Percentiles rank a stretch among this genome's conserved stretches.
phyloP scores from a whole-genome alignment of 1,284 basidiomycete genomes.

The Gymnopus androsaceus region DNA sequence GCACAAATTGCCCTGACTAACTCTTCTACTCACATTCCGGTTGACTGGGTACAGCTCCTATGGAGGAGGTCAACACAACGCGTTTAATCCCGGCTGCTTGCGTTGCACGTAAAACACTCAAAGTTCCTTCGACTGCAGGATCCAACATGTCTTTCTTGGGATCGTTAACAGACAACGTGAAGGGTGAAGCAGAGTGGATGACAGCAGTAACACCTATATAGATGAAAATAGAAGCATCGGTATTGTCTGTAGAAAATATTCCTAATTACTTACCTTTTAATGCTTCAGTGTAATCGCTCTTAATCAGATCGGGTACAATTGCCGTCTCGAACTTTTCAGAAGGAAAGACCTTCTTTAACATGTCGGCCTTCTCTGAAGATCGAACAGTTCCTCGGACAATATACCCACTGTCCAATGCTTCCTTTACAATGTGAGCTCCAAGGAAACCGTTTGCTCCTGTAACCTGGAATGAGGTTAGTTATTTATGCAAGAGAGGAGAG shows the following conservation, averaged over 20 bases:
- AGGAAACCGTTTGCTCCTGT: slow-evolving; percentile 28
- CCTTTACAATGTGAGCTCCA: slow-evolving; percentile 26
- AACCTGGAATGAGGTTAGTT: slow-evolving; percentile 17
- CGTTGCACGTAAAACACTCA: slow-evolving; percentile 31
- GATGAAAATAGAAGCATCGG: not conserved
- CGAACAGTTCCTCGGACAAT: slow-evolving; percentile 25
- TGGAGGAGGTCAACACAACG: slow-evolving; percentile 17
- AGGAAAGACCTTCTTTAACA: slow-evolving; percentile 15
- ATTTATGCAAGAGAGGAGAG: not conserved
- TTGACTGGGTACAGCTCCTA: slow-evolving; percentile 8
- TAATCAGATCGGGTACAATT: slow-evolving; percentile 22
- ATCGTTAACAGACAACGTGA: slow-evolving; percentile 4
- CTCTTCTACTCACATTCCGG: slow-evolving; percentile 16
- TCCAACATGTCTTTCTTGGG: slow-evolving; percentile 14
- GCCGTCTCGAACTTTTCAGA: slow-evolving; percentile 22
- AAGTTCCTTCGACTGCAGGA: slow-evolving; percentile 28
- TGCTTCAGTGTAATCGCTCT: slow-evolving; percentile 18
- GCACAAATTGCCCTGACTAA: slow-evolving; percentile 20
- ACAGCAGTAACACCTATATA: slow-evolving; percentile 19
- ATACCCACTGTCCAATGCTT: slow-evolving; percentile 24
- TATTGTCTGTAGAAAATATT: not conserved
- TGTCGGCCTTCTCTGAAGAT: slow-evolving; percentile 15
- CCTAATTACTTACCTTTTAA: slow-evolving; percentile 16
- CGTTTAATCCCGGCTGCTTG: slow-evolving; percentile 28
- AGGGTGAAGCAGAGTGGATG: slow-evolving; percentile 23